Base-by-base conservation (phyloP, 2,329 filamentous ascomycete species). In the Proliferodiscus dingleyae region DNA sequence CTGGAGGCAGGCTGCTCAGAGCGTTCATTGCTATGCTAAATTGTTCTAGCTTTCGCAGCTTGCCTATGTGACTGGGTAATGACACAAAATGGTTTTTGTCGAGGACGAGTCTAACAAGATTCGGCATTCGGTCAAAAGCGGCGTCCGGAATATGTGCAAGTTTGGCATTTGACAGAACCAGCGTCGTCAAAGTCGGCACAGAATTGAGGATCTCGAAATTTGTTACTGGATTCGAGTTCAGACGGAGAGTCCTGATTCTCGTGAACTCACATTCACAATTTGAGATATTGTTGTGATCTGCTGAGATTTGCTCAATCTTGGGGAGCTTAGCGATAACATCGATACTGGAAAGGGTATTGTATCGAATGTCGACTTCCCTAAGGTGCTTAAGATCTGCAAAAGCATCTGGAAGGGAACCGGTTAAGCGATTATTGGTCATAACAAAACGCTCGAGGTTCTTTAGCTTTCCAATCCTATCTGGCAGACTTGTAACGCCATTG, bases 81-180 rank as follows among this genome's bases (percentile, higher is more conserved):
- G 88, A 91, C 0, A 93, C 89, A 58, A 98, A 94, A 63, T 96
- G 94, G 61, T 98, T 98, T 63, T 88, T 90, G 68, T 96, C 91
- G 43, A 98, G 74, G 15, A 91, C 84, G 18, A 98, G 75, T 58
- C 90, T 89, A 47, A 91, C 88, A 36, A 98, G 68, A 57, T 89
- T 93, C 7, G 86, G 78, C 69, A 97, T 83, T 61, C 91, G 89
- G 55, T 85, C 83, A 62, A 95, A 97, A 11, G 91, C 78, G 37
- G 87, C 83, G 62, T 96, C 93, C 6, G 81, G 81, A 42, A 98
- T 83, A 60, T 89, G 88, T 2, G 90, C 87, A 34, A 98, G 72
- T 66, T 97, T 95, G 5, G 87, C 89, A 43, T 89, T 91, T 5
- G 90, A 93, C 45, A 98, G 73, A 59, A 95, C 97, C 41, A 98